Conservation (phyloP, 805 yeast species). For the Zygoascus biomembranicola region DNA sequence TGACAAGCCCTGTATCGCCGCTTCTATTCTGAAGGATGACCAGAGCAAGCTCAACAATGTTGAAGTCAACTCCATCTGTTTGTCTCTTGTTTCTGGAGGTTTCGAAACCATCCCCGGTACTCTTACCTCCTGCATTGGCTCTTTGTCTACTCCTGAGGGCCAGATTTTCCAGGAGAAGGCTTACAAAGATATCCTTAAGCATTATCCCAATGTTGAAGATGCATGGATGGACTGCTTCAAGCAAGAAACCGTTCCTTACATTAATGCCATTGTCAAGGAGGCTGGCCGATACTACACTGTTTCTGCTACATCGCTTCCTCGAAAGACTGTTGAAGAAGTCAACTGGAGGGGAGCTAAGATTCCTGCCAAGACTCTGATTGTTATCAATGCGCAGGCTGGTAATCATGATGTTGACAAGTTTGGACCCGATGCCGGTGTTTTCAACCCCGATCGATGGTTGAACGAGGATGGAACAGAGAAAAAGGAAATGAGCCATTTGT, state of each 20-base stretch:
- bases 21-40: slow-evolving; percentile 27
- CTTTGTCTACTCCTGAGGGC: slow-evolving; percentile 37
- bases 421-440: slow-evolving; percentile 20
- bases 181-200: slow-evolving; percentile 31
- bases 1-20: slow-evolving; percentile 30
- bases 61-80: slow-evolving; percentile 51
- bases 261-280: slow-evolving; percentile 56
- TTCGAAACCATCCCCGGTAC: slow-evolving; percentile 63
- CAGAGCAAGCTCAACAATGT: slow-evolving; percentile 20
- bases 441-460: slow-evolving; percentile 26
- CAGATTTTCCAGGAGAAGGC: slow-evolving; percentile 41
- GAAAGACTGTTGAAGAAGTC: slow-evolving; percentile 49
- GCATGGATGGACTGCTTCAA: slow-evolving; percentile 22
- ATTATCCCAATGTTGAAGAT: slow-evolving; percentile 23
- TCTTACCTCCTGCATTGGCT: slow-evolving; percentile 52
- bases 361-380: slow-evolving; percentile 46
- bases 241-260: slow-evolving; percentile 37
- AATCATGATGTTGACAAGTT: slow-evolving; percentile 45
- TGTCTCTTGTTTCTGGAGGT: slow-evolving; percentile 73
- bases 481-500: slow-evolving; percentile 17
- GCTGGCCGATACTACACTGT: slow-evolving; percentile 57
- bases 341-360: slow-evolving; percentile 34
- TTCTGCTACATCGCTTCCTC: slow-evolving; percentile 57
- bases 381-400: slow-evolving; percentile 65
- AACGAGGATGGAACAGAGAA: slow-evolving; percentile 19